Percentiles rank a stretch among this genome's conserved stretches.
These are phyloP conservation scores for Colletotrichum musae DNA, from an alignment of 2,329 filamentous ascomycete genomes.

Conservation along the genomic window DNA sequence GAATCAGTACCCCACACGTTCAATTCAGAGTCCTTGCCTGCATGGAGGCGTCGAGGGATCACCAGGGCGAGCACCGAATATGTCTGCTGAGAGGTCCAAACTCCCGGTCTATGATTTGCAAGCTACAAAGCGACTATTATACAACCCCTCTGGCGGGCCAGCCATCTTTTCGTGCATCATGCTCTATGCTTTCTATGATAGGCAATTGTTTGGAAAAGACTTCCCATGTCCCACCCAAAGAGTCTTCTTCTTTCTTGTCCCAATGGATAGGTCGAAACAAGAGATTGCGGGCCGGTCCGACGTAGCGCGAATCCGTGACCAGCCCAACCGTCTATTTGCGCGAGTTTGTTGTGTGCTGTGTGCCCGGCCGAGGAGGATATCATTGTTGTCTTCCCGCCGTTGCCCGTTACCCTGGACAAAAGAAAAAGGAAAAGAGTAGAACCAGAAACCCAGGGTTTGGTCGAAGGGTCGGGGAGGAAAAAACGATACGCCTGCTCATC, in stretches of 20 bases:
- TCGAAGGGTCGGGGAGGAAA: not conserved
- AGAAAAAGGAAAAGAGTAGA: slow-evolving; percentile 14
- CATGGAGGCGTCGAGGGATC: not conserved
- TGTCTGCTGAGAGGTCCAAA: slow-evolving; percentile 46
- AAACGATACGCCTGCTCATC: slow-evolving; percentile 18
- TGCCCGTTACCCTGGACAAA: slow-evolving; percentile 22
- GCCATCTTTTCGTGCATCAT: slow-evolving; percentile 42
- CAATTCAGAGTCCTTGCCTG: not conserved
- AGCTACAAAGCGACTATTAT: slow-evolving; percentile 49
- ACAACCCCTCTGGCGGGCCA: slow-evolving; percentile 46
- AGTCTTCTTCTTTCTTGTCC: slow-evolving; percentile 11
- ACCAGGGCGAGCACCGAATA: not conserved
- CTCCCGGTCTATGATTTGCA: slow-evolving; percentile 53
- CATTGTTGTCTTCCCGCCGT: slow-evolving; percentile 36
- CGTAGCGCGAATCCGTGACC: slow-evolving; percentile 17
- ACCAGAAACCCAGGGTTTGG: slow-evolving; percentile 22
- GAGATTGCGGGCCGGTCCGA: slow-evolving; percentile 37
- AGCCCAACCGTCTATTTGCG: slow-evolving; percentile 30
- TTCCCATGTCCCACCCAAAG: slow-evolving; percentile 39
- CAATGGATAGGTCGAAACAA: slow-evolving; percentile 30
- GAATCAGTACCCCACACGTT: not conserved
- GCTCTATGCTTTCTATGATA: slow-evolving; percentile 45
- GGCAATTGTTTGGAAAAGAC: slow-evolving; percentile 40
- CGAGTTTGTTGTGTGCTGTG: slow-evolving; percentile 17
- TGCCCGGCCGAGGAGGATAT: slow-evolving; percentile 31